Conservation (phyloP, 1,284 basidiomycete genomes). For the Leccinum pachyderme region DNA sequence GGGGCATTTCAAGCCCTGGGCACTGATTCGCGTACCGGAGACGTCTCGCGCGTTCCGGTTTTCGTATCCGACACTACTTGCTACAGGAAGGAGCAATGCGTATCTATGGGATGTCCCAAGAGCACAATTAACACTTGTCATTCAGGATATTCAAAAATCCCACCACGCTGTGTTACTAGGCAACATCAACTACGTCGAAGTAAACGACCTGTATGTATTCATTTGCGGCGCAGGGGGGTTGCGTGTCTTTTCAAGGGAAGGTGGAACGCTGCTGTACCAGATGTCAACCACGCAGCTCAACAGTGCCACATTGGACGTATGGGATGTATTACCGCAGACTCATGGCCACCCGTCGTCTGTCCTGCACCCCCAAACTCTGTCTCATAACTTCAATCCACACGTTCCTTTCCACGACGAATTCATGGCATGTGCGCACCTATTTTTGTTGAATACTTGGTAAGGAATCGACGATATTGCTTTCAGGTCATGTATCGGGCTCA, state of each 20-base stretch:
- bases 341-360: slow-evolving; percentile 24
- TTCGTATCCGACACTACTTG: slow-evolving; percentile 62
- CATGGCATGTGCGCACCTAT: slow-evolving; percentile 26
- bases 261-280: slow-evolving; percentile 43
- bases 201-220: slow-evolving; percentile 58
- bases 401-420: slow-evolving; percentile 17
- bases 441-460: not conserved
- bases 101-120: slow-evolving; percentile 63
- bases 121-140: slow-evolving; percentile 43
- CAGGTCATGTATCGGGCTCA: slow-evolving; percentile 60
- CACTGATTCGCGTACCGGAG: slow-evolving; percentile 47
- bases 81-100: slow-evolving; percentile 41
- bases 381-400: slow-evolving; percentile 6
- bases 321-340: slow-evolving; percentile 10
- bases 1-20: slow-evolving; percentile 61
- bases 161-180: slow-evolving; percentile 32
- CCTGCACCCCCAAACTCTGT: slow-evolving; percentile 17
- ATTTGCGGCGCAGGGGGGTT: slow-evolving; percentile 51
- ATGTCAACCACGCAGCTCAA: slow-evolving; percentile 36
- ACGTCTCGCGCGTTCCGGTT: slow-evolving; percentile 60
- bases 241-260: slow-evolving; percentile 53
- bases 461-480: slow-evolving; percentile 3
- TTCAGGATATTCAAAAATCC: slow-evolving; percentile 41
- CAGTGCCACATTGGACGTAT: slow-evolving; percentile 32
- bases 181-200: slow-evolving; percentile 62